Percentiles rank a stretch among this genome's conserved stretches.
Evolutionary conservation across 169 alveolate genomes (phyloP).

Genomic region (Plasmodium berghei): DNA sequence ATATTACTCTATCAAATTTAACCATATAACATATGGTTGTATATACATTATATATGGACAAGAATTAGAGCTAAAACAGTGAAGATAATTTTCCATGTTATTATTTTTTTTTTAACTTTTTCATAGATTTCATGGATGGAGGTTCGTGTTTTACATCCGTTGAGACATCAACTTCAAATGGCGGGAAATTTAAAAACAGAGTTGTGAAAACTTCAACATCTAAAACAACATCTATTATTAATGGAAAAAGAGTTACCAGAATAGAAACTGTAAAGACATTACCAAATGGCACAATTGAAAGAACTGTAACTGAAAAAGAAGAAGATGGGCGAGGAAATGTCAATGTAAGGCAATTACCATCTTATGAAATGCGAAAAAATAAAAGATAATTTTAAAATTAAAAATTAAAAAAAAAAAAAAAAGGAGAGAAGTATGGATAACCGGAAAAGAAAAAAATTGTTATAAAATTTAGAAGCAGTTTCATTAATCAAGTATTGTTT

Average conservation of each 20-base stretch:
- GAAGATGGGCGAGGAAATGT: slow-evolving; percentile 80
- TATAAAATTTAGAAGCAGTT: too few species aligned
- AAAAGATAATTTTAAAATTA: slow-evolving; percentile 10
- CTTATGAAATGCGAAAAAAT: slow-evolving; percentile 53
- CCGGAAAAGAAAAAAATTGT: background rate
- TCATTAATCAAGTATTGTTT: too few species aligned
- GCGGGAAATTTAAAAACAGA: slow-evolving; percentile 59
- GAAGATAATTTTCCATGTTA: background rate
- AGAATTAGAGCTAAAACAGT: background rate
- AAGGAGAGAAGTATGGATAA: background rate
- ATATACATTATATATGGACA: background rate
- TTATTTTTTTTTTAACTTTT: background rate
- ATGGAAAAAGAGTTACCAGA: slow-evolving; percentile 72
- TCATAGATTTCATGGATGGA: slow-evolving; percentile 55
- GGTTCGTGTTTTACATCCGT: slow-evolving; percentile 62
- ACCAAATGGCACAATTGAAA: slow-evolving; percentile 78
- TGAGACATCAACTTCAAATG: slow-evolving; percentile 61
- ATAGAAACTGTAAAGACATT: slow-evolving; percentile 77
- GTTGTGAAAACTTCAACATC: slow-evolving; percentile 77
- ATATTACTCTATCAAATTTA: background rate
- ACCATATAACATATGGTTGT: background rate
- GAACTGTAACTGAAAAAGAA: slow-evolving; percentile 77
- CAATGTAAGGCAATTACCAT: slow-evolving; percentile 65
- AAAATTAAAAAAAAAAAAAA: background rate
- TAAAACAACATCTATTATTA: slow-evolving; percentile 78